Evolutionary conservation across 352 stramenopile genomes (phyloP), one percentile per base, ranked within the genome.

Genomic region (Phytophthora litchii): DNA sequence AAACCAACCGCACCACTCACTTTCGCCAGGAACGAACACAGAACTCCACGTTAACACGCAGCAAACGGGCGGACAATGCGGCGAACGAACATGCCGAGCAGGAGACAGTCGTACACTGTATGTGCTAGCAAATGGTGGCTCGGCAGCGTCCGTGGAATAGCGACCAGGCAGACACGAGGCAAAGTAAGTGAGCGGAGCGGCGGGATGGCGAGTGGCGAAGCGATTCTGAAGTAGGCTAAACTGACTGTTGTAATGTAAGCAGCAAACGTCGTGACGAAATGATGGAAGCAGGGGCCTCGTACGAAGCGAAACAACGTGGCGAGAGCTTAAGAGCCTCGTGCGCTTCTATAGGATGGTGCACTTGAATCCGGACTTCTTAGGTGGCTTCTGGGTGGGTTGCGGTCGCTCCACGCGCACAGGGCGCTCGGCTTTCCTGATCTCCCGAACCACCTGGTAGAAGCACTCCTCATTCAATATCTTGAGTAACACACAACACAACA

Each of bases 391-490:
- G 38, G 78, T 82, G 12, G 72, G 70, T 38, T 64, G 59, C 20
- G 72, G 35, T 56, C 64, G 74, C 49, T 74, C 70, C 62, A 78
- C 69, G 57, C 70, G 70, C 44, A 60, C 69, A 17, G 86, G 82
- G 29, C 78, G 78, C 63, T 95, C 86, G 1, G 78, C 70, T 72
- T 87, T 90, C 52, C 86, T 81, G 64, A 95, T 95, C 64, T 91
- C 86, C 35, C 86, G 86, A 46, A 95, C 84, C 48, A 95, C 86
- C 51, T 95, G 75, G 75, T 92, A 95, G 66, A 95, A 95, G 56
- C 86, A 95, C 57, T 95, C 86, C 62, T 95, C 86, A 60, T 95
- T 95, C 47, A 88, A 83, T 89, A 93, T 91, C 80, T 91, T 23
- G 9, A 56, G 21, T 13, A 63, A 5, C 38, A 67, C 12, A 16